Conservation (phyloP, 1,284 basidiomycete genomes). For the Moesziomyces aphidis region DNA sequence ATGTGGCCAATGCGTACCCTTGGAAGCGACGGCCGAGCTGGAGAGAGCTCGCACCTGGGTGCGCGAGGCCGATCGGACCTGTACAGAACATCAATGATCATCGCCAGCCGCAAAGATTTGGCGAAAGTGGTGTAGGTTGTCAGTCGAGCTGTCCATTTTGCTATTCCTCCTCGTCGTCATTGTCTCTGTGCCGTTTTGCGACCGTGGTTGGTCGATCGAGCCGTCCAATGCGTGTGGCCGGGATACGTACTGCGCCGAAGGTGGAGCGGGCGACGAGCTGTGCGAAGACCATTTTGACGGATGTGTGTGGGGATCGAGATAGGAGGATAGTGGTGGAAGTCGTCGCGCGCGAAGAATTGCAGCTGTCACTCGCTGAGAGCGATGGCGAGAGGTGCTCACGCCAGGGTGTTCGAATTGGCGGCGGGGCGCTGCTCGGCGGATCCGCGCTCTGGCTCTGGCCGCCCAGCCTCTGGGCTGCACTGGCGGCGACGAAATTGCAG, state of each 20-base stretch:
- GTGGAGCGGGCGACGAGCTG: conserved; percentile 44
- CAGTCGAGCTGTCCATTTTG: conserved; percentile 9
- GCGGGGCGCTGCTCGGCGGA: neutral
- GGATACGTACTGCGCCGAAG: conserved; percentile 50
- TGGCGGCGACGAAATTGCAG: neutral
- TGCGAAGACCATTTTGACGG: conserved; percentile 36
- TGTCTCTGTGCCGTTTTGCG: too few species aligned
- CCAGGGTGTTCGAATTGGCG: neutral
- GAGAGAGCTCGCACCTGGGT: conserved; percentile 59
- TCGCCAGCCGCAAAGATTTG: neutral
- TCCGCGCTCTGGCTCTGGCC: neutral
- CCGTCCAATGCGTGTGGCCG: neutral
- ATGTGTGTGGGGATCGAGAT: conserved; percentile 1
- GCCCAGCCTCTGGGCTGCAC: neutral
- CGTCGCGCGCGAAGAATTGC: neutral
- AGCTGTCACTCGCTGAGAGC: neutral
- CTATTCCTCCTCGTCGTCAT: too few species aligned
- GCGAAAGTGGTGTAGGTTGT: conserved; percentile 4
- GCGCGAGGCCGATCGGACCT: conserved; percentile 50
- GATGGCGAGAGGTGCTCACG: conserved; percentile 9
- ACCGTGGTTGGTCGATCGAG: neutral
- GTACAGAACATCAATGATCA: conserved; percentile 5
- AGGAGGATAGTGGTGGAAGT: conserved; percentile 9
- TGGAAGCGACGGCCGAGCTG: conserved; percentile 61
- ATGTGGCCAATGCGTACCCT: conserved; percentile 51